phyloP scores from a whole-genome alignment of 371 early-diverging fungal genomes.

The Mucor sp. region DNA sequence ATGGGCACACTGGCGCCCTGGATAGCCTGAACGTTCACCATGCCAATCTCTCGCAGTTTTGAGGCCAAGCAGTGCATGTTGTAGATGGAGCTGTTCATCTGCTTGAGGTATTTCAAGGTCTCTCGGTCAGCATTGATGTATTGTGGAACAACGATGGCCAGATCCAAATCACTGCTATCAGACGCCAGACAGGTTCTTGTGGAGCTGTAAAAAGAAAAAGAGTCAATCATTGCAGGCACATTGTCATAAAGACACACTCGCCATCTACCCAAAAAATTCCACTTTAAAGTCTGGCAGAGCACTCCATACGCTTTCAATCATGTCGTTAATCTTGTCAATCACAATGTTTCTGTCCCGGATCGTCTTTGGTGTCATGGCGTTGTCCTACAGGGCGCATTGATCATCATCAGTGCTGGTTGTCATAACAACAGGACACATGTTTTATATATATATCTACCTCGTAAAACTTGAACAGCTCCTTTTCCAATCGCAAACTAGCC shows the following conservation, averaged over 20 bases:
- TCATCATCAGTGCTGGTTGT: not conserved
- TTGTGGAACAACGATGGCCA: slow-evolving; percentile 34
- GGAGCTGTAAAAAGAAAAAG: not conserved
- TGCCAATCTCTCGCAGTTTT: slow-evolving; percentile 17
- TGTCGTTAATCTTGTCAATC: not conserved
- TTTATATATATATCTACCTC: too few species aligned
- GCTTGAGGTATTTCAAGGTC: not conserved
- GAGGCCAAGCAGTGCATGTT: slow-evolving; percentile 28
- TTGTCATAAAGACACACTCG: not conserved
- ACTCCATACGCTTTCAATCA: not conserved
- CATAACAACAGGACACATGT: too few species aligned
- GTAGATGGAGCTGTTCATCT: slow-evolving; percentile 5
- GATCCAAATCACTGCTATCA: slow-evolving; percentile 32
- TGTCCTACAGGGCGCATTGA: not conserved
- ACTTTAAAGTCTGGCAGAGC: not conserved
- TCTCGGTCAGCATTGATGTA: not conserved
- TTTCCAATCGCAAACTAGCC: not conserved
- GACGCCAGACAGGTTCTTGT: slow-evolving; percentile 19
- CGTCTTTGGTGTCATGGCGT: not conserved
- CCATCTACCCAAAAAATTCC: not conserved
- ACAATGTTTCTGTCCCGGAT: not conserved
- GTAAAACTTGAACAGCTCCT: not conserved
- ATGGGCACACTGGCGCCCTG: slow-evolving; percentile 58
- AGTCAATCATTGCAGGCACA: not conserved
- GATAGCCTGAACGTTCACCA: slow-evolving; percentile 27